Evolutionary conservation across 2,329 filamentous ascomycete species (phyloP), one percentile per base, ranked within the genome.

Genomic region (Exophiala sideris): DNA sequence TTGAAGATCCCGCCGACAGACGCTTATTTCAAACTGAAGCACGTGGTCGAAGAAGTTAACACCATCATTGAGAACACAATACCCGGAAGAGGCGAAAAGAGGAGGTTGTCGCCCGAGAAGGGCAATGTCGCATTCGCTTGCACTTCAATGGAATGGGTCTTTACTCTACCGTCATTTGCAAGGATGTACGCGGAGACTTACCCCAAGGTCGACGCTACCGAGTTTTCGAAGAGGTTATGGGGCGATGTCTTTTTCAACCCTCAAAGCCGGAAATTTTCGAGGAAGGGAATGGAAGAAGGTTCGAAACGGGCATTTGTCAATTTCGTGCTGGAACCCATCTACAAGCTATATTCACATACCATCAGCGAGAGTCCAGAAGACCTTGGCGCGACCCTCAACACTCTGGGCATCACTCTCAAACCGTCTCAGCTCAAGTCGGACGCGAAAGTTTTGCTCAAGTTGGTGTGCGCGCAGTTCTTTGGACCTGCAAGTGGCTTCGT

Each of bases 1-100:
- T 78, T 99, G 47, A 95, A 95, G 70, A 80, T 99, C 11, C 94
- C 94, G 2, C 94, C 94, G 1, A 89, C 86, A 61, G 94, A 99
- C 68, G 94, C 94, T 10, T 99, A 99, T 75, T 97, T 96, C 79
- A 99, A 99, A 78, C 79, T 99, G 50, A 97, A 96, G 74, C 91
- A 97, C 70, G 91, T 96, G n/a, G 84, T 99, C 49, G 94, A 99
- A 71, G 90, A 97, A 72, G 91, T 99, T 71, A 99, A 99, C 73
- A 96, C 90, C 1, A 78, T 94, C 63, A 97, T 99, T 65, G 89
- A 95, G 68, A 91, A 88, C 68, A 87, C 88, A 2, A 79, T 91
- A 24, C 92, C 94, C 3, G 87, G 89, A 1, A 83, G 84, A 64
- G 91, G 91, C 24, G 89, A 89, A 66, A 84, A 81, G 57, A 84